Base-by-base conservation (phyloP, 2,329 filamentous ascomycete species). In the Diaporthe vaccinii region DNA sequence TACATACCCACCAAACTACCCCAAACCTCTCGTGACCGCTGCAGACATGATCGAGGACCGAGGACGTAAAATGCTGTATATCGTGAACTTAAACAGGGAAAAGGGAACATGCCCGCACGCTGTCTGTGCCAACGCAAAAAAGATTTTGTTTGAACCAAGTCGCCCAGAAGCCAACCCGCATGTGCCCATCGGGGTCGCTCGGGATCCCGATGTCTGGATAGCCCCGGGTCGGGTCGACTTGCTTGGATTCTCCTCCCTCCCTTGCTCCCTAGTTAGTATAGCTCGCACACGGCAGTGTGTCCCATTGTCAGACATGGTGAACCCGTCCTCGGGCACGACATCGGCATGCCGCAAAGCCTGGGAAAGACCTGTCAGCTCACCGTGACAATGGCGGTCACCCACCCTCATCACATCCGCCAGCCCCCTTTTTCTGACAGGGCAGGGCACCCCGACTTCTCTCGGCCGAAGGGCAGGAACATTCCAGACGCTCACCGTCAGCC, bases 271-370 rank as follows among this genome's bases (percentile, higher is more conserved):
- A 17, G 15, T 31, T 31, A 31, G 59, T 46, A 44, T 65, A 68
- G 46, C 51, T 68, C 46, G n/a, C 46, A 68, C 31, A 53, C 46
- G 46, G 65, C 65, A 68, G 34, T 31, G n/a, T 41, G 34, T 55
- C 34, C 65, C 65, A 69, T 55, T 14, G 22, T 9, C 65, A 69
- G 65, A 41, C 49, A 69, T 41, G 31, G 65, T 41, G 46, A 55
- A 69, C 65, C 65, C 65, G 22, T 20, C 65, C 34, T 41, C 49
- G 34, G 49, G 46, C 34, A 55, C 65, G 46, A 69, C 31, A 55
- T 36, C 65, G 49, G n/a, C 34, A 22, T 68, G 46, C 31, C 65
- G 65, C 31, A 49, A 31, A 49, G 22, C 17, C 61, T 25, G 28
- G 61, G 61, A 41, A 25, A 20, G 31, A 53, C 34, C 22, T 68